A percentile compares a stretch with the other conserved stretches of the same genome.
Conservation (phyloP, 768 basidiomycete species). For the Cubamyces sp. region DNA sequence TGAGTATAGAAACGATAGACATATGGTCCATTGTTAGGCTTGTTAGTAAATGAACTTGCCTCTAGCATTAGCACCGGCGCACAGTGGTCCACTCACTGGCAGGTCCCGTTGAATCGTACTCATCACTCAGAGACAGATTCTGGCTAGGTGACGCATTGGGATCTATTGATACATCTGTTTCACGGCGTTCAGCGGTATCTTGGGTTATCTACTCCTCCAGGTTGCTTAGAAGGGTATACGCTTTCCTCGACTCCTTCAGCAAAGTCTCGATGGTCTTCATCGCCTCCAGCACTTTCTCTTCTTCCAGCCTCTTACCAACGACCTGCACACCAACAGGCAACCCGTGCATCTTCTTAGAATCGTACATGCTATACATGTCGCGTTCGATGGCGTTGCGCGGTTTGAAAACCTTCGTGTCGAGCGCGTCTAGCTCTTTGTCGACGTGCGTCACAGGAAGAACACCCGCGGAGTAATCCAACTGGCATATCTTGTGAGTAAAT, state of each 20-base stretch:
- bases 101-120: no score
- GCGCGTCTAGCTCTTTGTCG: slow-evolving; percentile 39
- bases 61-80: no score
- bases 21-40: no score
- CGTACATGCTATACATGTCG: slow-evolving; percentile 46
- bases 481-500: neutral
- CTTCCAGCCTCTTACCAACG: slow-evolving; percentile 48
- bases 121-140: no score
- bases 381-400: slow-evolving; percentile 43
- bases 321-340: slow-evolving; percentile 51
- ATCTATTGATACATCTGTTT: no score
- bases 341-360: slow-evolving; percentile 46
- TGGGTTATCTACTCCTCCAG: no score
- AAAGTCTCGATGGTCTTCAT: slow-evolving; percentile 46
- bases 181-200: no score
- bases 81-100: no score
- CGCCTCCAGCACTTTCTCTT: slow-evolving; percentile 52
- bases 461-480: slow-evolving; percentile 52
- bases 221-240: slow-evolving; percentile 23
- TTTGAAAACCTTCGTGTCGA: slow-evolving; percentile 29
- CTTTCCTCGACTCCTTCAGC: slow-evolving; percentile 27
- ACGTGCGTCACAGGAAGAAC: slow-evolving; percentile 52
- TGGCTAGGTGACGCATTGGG: no score
- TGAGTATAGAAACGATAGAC: no score
- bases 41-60: no score